These are phyloP conservation scores for Halteria grandinella DNA, from an alignment of 73 alveolate species.

Conservation along the genomic window DNA sequence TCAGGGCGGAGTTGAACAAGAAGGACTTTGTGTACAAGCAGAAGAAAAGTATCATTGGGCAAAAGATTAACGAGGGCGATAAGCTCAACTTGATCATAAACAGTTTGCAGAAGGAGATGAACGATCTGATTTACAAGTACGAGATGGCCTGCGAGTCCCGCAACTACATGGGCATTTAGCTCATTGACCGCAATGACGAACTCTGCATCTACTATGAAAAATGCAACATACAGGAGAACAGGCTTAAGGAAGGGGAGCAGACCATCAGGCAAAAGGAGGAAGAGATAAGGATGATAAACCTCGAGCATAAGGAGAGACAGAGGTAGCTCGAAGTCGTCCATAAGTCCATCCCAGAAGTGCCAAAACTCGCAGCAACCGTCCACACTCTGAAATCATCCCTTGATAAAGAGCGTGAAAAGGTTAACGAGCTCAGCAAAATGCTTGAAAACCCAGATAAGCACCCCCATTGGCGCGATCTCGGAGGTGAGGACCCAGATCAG, in stretches of 20 bases:
- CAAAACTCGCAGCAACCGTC: constrained; percentile 86
- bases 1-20: constrained; percentile 92
- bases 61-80: constrained; percentile 95
- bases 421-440: constrained; percentile 81
- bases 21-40: constrained; percentile 87
- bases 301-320: constrained; percentile 89
- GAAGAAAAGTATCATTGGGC: constrained; percentile 86
- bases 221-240: constrained; percentile 90
- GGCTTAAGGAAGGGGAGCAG: constrained; percentile 91
- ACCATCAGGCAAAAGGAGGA: constrained; percentile 95
- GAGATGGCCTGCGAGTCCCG: constrained; percentile 96
- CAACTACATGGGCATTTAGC: constrained; percentile 95
- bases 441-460: constrained; percentile 94
- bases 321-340: constrained; percentile 92
- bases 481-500: constrained; percentile 97
- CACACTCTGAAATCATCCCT: constrained; percentile 78
- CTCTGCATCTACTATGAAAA: constrained; percentile 95
- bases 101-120: constrained; percentile 94
- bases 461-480: constrained; percentile 88
- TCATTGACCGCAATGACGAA: constrained; percentile 97
- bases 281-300: constrained; percentile 91
- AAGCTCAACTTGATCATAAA: constrained; percentile 92
- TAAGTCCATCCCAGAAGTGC: constrained; percentile 92
- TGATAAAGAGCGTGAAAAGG: constrained; percentile 80
- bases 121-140: constrained; percentile 89